Percentiles rank a stretch among this genome's conserved stretches.
Conservation (phyloP, 768 basidiomycete genomes). For the Macrolepiota albuminosa region DNA sequence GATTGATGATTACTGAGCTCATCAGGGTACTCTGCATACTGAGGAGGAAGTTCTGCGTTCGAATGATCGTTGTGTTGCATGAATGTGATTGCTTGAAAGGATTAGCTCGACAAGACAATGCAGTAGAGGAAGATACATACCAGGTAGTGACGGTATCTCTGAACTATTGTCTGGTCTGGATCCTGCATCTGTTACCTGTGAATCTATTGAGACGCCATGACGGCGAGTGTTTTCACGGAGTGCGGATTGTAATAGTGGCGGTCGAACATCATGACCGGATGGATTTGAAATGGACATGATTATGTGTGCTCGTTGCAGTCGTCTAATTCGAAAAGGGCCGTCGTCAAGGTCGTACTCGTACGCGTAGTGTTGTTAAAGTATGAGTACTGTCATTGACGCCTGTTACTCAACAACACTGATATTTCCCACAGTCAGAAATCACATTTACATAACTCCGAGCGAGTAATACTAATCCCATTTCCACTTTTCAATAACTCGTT, state of each 20-base stretch:
- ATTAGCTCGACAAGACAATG: background rate
- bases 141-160: conserved; percentile 12
- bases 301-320: background rate
- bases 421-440: conserved; percentile 15
- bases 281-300: conserved; percentile 28
- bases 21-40: conserved; percentile 24
- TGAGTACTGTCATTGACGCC: background rate
- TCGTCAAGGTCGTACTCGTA: background rate
- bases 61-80: conserved; percentile 29
- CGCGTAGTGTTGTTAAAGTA: background rate
- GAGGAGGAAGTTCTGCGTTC: conserved; percentile 29
- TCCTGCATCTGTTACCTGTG: conserved; percentile 11
- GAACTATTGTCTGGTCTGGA: conserved; percentile 16
- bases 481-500: conserved; percentile 67
- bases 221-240: conserved; percentile 12
- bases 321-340: background rate
- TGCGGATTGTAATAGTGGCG: conserved; percentile 11
- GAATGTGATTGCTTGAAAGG: conserved; percentile 18
- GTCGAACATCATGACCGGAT: conserved; percentile 22
- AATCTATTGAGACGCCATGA: conserved; percentile 7
- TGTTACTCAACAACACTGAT: conserved; percentile 1
- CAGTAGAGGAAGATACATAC: conserved; percentile 12
- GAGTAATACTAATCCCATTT: conserved; percentile 34
- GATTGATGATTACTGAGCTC: conserved; percentile 28
- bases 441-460: background rate